A percentile compares a stretch with the other conserved stretches of the same genome.
Conservation (phyloP, 2,329 filamentous ascomycete genomes). For the Scortechinia acanthostroma region DNA sequence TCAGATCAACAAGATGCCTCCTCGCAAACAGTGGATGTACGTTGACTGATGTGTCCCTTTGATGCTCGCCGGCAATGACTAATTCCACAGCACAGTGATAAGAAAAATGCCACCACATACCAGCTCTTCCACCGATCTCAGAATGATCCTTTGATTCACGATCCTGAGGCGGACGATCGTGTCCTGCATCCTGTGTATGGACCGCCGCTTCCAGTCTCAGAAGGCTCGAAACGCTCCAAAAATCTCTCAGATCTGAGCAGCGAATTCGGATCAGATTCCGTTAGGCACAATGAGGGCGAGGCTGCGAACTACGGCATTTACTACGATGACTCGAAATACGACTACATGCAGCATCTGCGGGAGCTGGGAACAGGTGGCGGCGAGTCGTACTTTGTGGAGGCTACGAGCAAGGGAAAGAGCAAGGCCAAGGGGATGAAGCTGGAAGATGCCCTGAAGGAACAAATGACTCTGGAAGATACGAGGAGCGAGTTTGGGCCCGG, state of each 20-base stretch:
- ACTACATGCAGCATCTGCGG: constrained; percentile 99
- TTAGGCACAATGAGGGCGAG: constrained; percentile 88
- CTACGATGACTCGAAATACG: constrained; percentile 90
- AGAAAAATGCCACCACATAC: constrained; percentile 88
- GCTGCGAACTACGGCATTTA: constrained; percentile 89
- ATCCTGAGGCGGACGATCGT: constrained; percentile 80
- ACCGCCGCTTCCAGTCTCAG: constrained; percentile 29
- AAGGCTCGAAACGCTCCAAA: constrained; percentile 40
- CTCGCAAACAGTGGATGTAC: constrained; percentile 69
- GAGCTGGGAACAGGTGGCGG: constrained; percentile 55
- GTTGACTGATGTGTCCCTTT: constrained; percentile 14
- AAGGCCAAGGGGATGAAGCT: constrained; percentile 72
- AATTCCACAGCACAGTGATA: constrained; percentile 55
- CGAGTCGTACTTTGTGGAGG: constrained; percentile 73
- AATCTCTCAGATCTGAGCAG: constrained; percentile 69
- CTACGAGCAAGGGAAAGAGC: constrained; percentile 41
- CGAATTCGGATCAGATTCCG: constrained; percentile 65
- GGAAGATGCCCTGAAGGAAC: constrained; percentile 74
- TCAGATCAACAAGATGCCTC: constrained; percentile 53
- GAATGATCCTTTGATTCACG: constrained; percentile 94
- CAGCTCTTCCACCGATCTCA: constrained; percentile 91
- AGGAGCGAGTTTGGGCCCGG: constrained; percentile 2
- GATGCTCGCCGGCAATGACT: constrained; percentile 14
- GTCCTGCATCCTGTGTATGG: constrained; percentile 67
- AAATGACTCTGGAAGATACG: constrained; percentile 46